These are phyloP conservation scores for Colletotrichum salicis DNA, from an alignment of 2,329 filamentous ascomycete genomes.

Conservation along the genomic window DNA sequence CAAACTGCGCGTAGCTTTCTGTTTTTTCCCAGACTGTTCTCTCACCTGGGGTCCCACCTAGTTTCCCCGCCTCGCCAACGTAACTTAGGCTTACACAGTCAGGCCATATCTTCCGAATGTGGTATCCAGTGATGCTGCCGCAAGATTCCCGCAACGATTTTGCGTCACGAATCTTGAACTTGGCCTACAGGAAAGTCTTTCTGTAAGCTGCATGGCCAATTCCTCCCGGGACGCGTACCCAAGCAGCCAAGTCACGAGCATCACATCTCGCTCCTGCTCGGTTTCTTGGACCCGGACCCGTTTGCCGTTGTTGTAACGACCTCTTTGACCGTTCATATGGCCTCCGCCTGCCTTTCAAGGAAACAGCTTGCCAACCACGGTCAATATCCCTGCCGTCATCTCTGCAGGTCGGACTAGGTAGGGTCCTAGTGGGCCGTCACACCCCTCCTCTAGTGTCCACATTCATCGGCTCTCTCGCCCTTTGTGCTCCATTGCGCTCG, in stretches of 20 bases:
- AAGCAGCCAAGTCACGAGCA: constrained; percentile 1
- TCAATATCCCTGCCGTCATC: constrained; percentile 29
- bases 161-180: background rate
- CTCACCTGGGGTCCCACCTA: no score
- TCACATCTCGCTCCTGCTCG: constrained; percentile 2
- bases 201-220: background rate
- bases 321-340: background rate
- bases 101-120: background rate
- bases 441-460: constrained; percentile 15
- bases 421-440: constrained; percentile 10
- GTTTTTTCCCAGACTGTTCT: background rate
- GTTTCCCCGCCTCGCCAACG: no score
- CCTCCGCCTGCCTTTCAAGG: constrained; percentile 15
- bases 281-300: background rate
- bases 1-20: background rate
- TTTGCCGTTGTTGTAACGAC: constrained; percentile 1
- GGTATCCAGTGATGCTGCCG: background rate
- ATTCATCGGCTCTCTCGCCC: constrained; percentile 19
- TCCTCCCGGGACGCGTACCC: constrained; percentile 13
- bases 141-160: background rate
- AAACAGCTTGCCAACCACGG: constrained; percentile 13
- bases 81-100: background rate
- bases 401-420: constrained; percentile 11
- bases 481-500: constrained; percentile 15
- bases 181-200: background rate